Evolutionary conservation across 176 grass and related monocot genomes (phyloP).

Genomic region (Chrysopogon serrulatus): DNA sequence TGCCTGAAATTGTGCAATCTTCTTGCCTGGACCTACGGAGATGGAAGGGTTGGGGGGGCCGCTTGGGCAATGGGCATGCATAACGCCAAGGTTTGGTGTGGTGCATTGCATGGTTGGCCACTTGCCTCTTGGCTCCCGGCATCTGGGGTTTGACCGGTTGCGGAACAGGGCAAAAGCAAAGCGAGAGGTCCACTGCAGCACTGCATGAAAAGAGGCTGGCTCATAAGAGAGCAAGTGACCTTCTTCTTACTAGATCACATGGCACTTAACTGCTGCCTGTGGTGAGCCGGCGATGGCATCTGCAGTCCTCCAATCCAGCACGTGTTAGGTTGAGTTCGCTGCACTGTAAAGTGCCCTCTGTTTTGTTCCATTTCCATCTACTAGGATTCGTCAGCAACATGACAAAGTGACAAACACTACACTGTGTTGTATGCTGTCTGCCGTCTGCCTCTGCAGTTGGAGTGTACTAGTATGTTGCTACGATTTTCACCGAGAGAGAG

Average conservation of each 20-base stretch:
- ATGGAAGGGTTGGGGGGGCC: background rate
- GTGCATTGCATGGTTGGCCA: background rate
- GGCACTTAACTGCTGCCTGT: background rate
- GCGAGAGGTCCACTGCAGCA: background rate
- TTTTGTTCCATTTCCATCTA: background rate
- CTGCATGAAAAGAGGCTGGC: background rate
- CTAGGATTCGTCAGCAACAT: background rate
- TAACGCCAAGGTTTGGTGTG: slow-evolving; percentile 14
- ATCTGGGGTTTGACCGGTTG: slow-evolving; percentile 9
- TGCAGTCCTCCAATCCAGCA: background rate
- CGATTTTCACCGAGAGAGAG: background rate
- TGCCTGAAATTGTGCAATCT: background rate
- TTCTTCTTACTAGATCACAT: slow-evolving; percentile 2
- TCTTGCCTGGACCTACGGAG: too few species aligned
- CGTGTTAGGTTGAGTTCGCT: slow-evolving; percentile 46
- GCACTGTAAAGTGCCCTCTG: slow-evolving; percentile 24
- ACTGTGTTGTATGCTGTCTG: background rate
- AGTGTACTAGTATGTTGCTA: too few species aligned
- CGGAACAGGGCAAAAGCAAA: background rate
- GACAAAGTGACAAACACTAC: background rate
- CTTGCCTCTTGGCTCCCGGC: background rate
- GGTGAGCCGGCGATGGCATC: background rate
- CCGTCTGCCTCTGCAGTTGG: too few species aligned
- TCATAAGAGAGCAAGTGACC: background rate
- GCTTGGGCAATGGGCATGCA: background rate